Conservation (phyloP, 495 filamentous ascomycete species). For the Xylaria venustula region DNA sequence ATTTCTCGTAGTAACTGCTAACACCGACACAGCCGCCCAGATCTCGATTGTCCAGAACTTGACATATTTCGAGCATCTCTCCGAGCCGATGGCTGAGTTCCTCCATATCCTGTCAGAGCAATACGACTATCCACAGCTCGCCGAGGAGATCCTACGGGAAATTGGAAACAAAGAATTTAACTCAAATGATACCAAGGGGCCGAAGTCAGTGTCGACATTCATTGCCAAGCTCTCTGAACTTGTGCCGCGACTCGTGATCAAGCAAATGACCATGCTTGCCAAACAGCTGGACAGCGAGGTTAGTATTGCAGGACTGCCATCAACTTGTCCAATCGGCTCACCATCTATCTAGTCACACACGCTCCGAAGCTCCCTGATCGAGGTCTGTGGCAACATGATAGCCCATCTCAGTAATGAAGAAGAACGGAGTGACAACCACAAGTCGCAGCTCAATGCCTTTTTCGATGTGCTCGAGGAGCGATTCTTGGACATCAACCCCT, state of each 20-base stretch:
- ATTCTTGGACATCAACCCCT: conserved; percentile 95
- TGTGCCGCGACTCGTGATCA: conserved; percentile 86
- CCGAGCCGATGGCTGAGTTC: conserved; percentile 98
- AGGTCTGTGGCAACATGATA: conserved; percentile 98
- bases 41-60: conserved; percentile 96
- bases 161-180: conserved; percentile 98
- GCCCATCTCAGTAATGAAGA: conserved; percentile 86
- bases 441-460: conserved; percentile 91
- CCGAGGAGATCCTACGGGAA: conserved; percentile 90
- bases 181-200: conserved; percentile 88
- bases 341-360: conserved; percentile 69
- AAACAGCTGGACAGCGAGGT: conserved; percentile 96
- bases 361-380: conserved; percentile 87
- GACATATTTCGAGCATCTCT: conserved; percentile 96
- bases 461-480: conserved; percentile 95
- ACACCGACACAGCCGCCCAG: conserved; percentile 72
- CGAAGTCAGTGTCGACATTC: conserved; percentile 97
- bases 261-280: conserved; percentile 90
- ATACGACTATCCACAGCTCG: conserved; percentile 96
- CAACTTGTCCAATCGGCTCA: conserved; percentile 15
- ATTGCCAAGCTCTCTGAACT: conserved; percentile 95
- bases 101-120: conserved; percentile 93
- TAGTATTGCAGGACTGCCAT: conserved; percentile 13
- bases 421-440: conserved; percentile 85
- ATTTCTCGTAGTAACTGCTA: conserved; percentile 15